Evolutionary conservation across 1,284 basidiomycete genomes (phyloP).

Genomic region (Cerrena zonata): DNA sequence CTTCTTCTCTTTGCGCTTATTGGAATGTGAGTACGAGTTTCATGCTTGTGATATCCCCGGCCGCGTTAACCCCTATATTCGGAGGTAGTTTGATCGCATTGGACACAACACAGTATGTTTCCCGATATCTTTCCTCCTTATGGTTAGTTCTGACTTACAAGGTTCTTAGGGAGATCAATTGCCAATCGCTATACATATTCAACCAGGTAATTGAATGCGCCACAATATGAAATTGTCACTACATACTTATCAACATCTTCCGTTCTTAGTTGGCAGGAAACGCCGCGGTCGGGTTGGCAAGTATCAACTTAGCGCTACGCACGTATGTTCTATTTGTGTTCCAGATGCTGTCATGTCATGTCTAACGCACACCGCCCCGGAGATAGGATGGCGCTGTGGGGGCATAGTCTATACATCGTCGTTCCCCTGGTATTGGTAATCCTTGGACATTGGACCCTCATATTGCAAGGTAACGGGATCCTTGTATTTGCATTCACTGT

Average conservation of each 20-base stretch:
- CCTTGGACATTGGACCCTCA: conserved; percentile 66
- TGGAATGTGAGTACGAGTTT: conserved; percentile 58
- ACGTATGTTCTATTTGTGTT: conserved; percentile 37
- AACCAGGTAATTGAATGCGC: conserved; percentile 51
- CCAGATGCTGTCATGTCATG: background rate
- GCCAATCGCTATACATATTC: conserved; percentile 68
- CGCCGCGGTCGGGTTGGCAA: conserved; percentile 66
- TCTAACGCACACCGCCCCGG: conserved; percentile 43
- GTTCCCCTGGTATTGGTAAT: conserved; percentile 50
- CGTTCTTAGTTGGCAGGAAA: conserved; percentile 50
- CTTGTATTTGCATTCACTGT: conserved; percentile 62
- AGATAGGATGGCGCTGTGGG: conserved; percentile 65
- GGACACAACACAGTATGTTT: conserved; percentile 48
- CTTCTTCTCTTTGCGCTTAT: conserved; percentile 60
- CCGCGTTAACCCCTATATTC: no score
- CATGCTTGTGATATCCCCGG: no score
- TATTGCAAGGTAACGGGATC: conserved; percentile 51
- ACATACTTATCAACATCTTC: no score
- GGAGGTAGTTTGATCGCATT: conserved; percentile 49
- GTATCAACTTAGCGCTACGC: conserved; percentile 72
- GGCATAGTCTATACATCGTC: conserved; percentile 54
- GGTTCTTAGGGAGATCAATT: conserved; percentile 49
- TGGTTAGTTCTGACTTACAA: no score
- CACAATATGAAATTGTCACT: no score
- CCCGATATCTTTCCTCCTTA: no score